These are phyloP conservation scores for Pyrenophora tritici-repentis DNA, from an alignment of 2,329 filamentous ascomycete genomes.

Conservation along the genomic window DNA sequence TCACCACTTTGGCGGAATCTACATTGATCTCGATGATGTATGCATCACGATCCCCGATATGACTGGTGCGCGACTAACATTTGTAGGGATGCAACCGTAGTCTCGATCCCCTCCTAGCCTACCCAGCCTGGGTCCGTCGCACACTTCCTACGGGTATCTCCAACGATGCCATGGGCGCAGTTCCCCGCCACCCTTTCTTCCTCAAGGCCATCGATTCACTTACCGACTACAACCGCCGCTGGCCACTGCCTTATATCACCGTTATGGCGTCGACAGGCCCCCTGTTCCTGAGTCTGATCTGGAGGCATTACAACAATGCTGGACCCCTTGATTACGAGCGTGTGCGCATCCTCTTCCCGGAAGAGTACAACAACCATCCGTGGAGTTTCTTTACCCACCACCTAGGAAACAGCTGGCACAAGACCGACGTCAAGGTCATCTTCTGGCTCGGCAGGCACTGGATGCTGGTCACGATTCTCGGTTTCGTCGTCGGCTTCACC, in stretches of 20 bases:
- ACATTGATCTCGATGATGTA: conserved; percentile 77
- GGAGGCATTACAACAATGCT: conserved; percentile 71
- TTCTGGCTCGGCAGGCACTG: conserved; percentile 66
- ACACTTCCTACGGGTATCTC: conserved; percentile 78
- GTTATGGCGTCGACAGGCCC: conserved; percentile 81
- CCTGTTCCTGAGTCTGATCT: conserved; percentile 74
- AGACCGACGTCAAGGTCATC: conserved; percentile 65
- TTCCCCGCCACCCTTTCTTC: conserved; percentile 76
- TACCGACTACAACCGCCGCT: conserved; percentile 69
- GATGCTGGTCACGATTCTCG: conserved; percentile 60
- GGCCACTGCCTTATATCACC: conserved; percentile 73
- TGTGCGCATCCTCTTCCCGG: conserved; percentile 70
- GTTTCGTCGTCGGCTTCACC: conserved; percentile 58
- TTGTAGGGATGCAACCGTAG: conserved; percentile 68
- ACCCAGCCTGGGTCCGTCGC: conserved; percentile 71
- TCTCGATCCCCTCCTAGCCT: conserved; percentile 69
- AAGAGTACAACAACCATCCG: conserved; percentile 69
- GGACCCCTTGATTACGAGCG: conserved; percentile 57
- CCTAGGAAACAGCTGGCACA: conserved; percentile 68
- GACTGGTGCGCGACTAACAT: conserved; percentile 8
- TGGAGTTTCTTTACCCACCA: conserved; percentile 76
- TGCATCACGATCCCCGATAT: conserved; percentile 19
- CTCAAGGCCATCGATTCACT: conserved; percentile 69
- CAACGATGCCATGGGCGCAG: conserved; percentile 78
- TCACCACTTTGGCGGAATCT: conserved; percentile 76